Percentiles rank a stretch among this genome's conserved stretches.
Evolutionary conservation across 805 yeast species (phyloP).

Genomic region (Jamesozyma piceae): DNA sequence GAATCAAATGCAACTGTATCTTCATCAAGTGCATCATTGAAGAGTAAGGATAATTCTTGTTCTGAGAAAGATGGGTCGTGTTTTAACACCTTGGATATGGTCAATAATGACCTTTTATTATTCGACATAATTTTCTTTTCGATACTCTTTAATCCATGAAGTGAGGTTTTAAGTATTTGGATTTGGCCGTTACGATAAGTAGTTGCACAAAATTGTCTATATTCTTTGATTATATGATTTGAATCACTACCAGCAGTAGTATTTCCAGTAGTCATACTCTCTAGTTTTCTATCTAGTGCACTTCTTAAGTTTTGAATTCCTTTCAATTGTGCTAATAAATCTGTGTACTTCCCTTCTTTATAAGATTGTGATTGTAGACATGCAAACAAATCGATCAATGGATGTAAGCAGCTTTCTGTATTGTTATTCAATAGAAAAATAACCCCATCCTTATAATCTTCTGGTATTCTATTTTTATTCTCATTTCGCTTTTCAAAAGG

Average conservation of each 20-base stretch:
- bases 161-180: constrained; percentile 35
- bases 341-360: constrained; percentile 30
- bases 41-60: constrained; percentile 40
- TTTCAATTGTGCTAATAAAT: constrained; percentile 43
- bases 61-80: constrained; percentile 42
- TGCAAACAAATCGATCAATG: constrained; percentile 27
- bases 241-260: constrained; percentile 3
- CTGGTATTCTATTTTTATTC: constrained; percentile 1
- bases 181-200: constrained; percentile 45
- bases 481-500: background rate
- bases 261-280: background rate
- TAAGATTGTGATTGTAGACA: constrained; percentile 12
- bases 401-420: constrained; percentile 8
- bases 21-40: constrained; percentile 29
- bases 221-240: constrained; percentile 8
- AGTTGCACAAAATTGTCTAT: constrained; percentile 27
- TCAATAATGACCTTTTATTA: constrained; percentile 36
- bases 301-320: constrained; percentile 47
- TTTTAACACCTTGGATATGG: constrained; percentile 44
- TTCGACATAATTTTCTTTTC: constrained; percentile 43
- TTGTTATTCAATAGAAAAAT: constrained; percentile 28
- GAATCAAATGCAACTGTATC: constrained; percentile 37
- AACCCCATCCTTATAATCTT: constrained; percentile 26
- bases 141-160: constrained; percentile 36
- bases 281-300: constrained; percentile 44